Evolutionary conservation across 139 green algal species (phyloP).

Genomic region (Tetradesmus lagerheimii): DNA sequence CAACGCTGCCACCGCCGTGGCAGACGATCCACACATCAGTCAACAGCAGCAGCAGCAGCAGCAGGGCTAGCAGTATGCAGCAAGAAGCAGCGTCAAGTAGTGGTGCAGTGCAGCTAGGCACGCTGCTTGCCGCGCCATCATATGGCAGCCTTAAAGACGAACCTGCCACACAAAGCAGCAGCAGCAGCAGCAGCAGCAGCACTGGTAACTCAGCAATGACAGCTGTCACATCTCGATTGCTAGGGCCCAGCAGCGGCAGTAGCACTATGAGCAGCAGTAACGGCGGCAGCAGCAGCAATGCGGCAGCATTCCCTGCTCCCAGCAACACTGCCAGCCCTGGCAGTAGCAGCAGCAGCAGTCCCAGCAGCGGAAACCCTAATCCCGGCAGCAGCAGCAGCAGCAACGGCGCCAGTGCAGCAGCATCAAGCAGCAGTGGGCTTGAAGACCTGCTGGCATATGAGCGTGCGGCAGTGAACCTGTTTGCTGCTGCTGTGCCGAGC

Average conservation of each 20-base stretch:
- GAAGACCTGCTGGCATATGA: slow-evolving; percentile 8
- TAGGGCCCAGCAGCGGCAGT: background rate
- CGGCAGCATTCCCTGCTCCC: background rate
- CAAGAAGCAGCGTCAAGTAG: background rate
- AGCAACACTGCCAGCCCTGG: background rate
- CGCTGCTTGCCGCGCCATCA: background rate
- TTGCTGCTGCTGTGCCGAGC: background rate
- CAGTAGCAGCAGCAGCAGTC: background rate
- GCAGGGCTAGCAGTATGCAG: background rate
- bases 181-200: background rate
- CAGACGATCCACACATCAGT: background rate
- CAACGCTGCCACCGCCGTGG: background rate
- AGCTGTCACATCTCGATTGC: background rate
- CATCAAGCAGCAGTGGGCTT: background rate
- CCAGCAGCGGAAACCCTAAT: background rate
- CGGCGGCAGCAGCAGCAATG: background rate
- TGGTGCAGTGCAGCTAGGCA: background rate
- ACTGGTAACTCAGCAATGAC: background rate
- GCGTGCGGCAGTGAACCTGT: background rate
- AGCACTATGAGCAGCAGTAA: background rate
- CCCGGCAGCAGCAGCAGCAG: slow-evolving; percentile 5
- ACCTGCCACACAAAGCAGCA: background rate
- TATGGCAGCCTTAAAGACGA: background rate
- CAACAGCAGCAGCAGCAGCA: slow-evolving; percentile 17
- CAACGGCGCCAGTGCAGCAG: background rate